Conservation (phyloP, 257 asterid species). For the Solanum stenotomum region DNA sequence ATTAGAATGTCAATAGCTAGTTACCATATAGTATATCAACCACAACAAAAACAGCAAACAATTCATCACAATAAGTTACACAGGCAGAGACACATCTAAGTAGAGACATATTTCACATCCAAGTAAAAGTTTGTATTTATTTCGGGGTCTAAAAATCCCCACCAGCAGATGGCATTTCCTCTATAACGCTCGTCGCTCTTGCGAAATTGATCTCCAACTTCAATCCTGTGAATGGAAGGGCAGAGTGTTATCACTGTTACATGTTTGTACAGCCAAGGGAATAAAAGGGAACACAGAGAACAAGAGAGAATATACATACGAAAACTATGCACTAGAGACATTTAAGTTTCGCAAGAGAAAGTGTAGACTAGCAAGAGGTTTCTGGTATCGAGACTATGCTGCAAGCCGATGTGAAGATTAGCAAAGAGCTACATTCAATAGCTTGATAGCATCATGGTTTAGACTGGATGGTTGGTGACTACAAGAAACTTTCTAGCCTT, state of each 20-base stretch:
- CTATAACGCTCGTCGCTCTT: background rate
- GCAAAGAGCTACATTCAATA: background rate
- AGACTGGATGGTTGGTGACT: background rate
- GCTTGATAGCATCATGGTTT: background rate
- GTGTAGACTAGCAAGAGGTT: background rate
- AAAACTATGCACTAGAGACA: background rate
- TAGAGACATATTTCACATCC: background rate
- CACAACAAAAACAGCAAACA: background rate
- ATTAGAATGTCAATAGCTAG: background rate
- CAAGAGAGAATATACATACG: background rate
- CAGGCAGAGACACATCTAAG: background rate
- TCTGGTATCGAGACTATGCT: background rate
- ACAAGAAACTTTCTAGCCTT: background rate
- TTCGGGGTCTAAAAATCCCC: background rate
- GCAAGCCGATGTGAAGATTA: background rate
- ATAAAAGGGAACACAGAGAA: background rate
- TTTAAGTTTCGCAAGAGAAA: background rate
- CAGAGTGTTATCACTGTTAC: background rate
- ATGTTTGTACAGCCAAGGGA: background rate
- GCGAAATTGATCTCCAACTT: background rate
- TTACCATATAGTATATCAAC: background rate
- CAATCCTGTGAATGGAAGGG: background rate
- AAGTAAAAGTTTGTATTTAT: background rate
- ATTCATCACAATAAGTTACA: background rate
- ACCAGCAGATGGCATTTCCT: background rate